A percentile compares a stretch with the other conserved stretches of the same genome.
phyloP scores from a whole-genome alignment of 116 monocot genomes.

The Papilionanthe hybrid region DNA sequence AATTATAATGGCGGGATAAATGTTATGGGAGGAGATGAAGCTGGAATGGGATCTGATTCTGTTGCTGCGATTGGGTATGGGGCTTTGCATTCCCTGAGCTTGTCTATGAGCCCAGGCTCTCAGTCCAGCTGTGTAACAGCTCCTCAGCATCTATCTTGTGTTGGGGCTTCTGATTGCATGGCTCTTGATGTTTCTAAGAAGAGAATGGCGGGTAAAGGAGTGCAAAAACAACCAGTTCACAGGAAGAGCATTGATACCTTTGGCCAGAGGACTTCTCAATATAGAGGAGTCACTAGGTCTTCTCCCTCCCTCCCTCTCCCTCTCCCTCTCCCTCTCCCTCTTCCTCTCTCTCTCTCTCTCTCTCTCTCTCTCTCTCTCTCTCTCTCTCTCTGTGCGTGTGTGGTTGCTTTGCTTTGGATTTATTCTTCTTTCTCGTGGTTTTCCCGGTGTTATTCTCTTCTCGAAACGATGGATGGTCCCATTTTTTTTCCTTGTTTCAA shows the following conservation, averaged over 20 bases:
- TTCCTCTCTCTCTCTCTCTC: background rate
- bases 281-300: slow-evolving; percentile 93
- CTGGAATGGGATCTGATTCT: slow-evolving; percentile 11
- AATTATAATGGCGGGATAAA: slow-evolving; percentile 8
- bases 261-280: slow-evolving; percentile 96
- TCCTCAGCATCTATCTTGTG: slow-evolving; percentile 13
- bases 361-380: no score
- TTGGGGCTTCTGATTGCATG: slow-evolving; percentile 10
- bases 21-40: slow-evolving; percentile 8
- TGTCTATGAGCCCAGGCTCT: slow-evolving; percentile 53
- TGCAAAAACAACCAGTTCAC: slow-evolving; percentile 84
- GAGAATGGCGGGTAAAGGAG: slow-evolving; percentile 51
- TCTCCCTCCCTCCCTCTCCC: no score
- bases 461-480: background rate
- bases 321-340: no score
- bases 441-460: background rate
- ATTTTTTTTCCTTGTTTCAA: background rate
- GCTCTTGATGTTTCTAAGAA: slow-evolving; percentile 50
- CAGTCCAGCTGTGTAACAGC: slow-evolving; percentile 34
- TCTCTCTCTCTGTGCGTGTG: background rate
- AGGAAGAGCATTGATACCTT: slow-evolving; percentile 97
- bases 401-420: background rate
- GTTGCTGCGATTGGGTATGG: slow-evolving; percentile 25
- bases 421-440: background rate
- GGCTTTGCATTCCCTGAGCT: slow-evolving; percentile 31